Conservation (phyloP, 768 basidiomycete species). For the Lactifluus subvellereus region DNA sequence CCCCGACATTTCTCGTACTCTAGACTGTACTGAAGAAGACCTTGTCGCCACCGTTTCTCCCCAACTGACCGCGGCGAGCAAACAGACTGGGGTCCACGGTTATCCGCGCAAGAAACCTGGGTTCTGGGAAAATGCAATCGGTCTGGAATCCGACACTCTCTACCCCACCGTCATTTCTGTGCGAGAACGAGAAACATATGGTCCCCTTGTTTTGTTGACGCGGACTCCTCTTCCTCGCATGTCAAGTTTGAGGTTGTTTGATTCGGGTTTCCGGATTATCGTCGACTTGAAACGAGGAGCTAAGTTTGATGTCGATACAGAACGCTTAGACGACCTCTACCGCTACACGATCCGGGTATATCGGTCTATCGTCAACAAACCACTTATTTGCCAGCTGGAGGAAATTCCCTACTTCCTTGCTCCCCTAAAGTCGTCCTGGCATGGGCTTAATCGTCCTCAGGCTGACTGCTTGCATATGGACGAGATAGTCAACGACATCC, state of each 20-base stretch:
- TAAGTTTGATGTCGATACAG: conserved; percentile 44
- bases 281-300: conserved; percentile 43
- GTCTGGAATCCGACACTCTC: conserved; percentile 33
- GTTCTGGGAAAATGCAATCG: conserved; percentile 54
- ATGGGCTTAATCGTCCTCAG: conserved; percentile 24
- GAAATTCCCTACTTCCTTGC: conserved; percentile 62
- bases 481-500: conserved; percentile 44
- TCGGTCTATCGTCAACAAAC: conserved; percentile 62
- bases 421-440: conserved; percentile 46
- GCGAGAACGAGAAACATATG: conserved; percentile 36
- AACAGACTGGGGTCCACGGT: conserved; percentile 39
- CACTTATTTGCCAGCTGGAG: conserved; percentile 48
- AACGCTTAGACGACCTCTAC: conserved; percentile 44
- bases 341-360: conserved; percentile 59
- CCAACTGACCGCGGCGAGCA: conserved; percentile 8
- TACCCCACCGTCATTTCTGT: conserved; percentile 53
- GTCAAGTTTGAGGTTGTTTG: conserved; percentile 53
- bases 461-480: conserved; percentile 29
- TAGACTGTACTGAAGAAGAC: conserved; percentile 16
- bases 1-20: conserved; percentile 12
- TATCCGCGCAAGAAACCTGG: conserved; percentile 56
- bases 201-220: conserved; percentile 62
- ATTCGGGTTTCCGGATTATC: conserved; percentile 40
- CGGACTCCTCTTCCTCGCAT: conserved; percentile 59
- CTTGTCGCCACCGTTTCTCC: not conserved